Base-by-base conservation (phyloP, 2,329 filamentous ascomycete genomes). In the Pseudopithomyces chartarum region DNA sequence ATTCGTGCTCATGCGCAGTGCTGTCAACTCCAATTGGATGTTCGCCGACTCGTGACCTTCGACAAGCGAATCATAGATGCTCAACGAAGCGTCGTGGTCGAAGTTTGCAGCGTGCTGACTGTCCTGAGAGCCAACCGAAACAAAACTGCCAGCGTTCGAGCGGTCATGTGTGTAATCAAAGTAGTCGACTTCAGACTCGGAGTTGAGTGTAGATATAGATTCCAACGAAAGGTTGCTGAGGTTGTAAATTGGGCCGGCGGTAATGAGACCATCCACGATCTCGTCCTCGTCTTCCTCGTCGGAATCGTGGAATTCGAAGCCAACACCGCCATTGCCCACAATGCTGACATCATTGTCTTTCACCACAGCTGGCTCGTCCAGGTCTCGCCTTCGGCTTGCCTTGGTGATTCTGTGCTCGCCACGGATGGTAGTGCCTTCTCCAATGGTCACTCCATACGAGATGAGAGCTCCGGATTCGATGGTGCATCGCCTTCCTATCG, bases 11-110 rank as follows among this genome's bases (percentile, higher is more conserved):
- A 99, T 91, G 11, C 94, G 89, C n/a, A 98, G 82, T 45, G 92
- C 91, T 81, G 93, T 96, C 60, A 99, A 90, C 74, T 99, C 95
- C 33, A 98, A 85, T 73, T 94, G 92, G 68, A 97, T 93, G 61
- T 96, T 95, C 71, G 96, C 91, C 11, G 87, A 85, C 13, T 86
- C 85, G 48, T 86, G 81, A 20, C 88, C 89, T 58, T 87, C 85
- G 50, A 90, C 88, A 40, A 98, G 82, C 22, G 92, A 90, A 68
- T 97, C 93, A 59, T 93, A 84, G n/a, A 98, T 85, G 58, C 91
- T 94, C 62, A 88, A 83, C 2, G 94, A 90, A 23, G 94, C 94
- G 69, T 97, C 94, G 59, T 89, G 84, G 73, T 97, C 91, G 83
- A 98, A 98, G 56, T 87, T 82, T 56, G 84, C 82, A 20, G 83